These are phyloP conservation scores for Athelia sp. DNA, from an alignment of 1,284 basidiomycete genomes.

Conservation along the genomic window DNA sequence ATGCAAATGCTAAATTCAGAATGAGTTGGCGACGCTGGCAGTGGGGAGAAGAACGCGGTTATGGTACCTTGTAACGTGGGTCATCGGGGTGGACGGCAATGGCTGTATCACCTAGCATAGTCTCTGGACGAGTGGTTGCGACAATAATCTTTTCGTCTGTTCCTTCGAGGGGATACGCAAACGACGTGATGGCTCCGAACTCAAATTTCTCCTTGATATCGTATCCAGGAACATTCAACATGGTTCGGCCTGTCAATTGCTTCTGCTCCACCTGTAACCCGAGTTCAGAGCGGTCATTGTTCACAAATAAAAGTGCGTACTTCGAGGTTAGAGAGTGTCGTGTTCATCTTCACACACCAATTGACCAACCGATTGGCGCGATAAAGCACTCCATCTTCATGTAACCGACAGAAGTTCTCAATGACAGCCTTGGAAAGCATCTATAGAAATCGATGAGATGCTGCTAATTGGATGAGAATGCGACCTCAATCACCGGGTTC, in stretches of 20 bases:
- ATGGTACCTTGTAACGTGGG: conserved; percentile 69
- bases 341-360: conserved; percentile 97
- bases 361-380: conserved; percentile 97
- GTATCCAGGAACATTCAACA: conserved; percentile 93
- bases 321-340: conserved; percentile 95
- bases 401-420: conserved; percentile 88
- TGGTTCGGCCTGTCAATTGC: conserved; percentile 82
- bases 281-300: neutral
- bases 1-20: conserved; percentile 75
- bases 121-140: conserved; percentile 97
- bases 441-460: conserved; percentile 29
- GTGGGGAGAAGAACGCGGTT: neutral
- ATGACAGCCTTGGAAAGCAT: conserved; percentile 82
- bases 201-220: conserved; percentile 93
- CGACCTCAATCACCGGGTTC: conserved; percentile 61
- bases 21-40: conserved; percentile 1
- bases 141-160: conserved; percentile 89
- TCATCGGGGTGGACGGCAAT: conserved; percentile 97
- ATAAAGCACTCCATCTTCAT: conserved; percentile 94
- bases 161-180: conserved; percentile 88
- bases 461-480: neutral
- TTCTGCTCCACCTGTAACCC: conserved; percentile 85
- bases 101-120: conserved; percentile 97
- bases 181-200: conserved; percentile 95
- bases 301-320: conserved; percentile 31